Percentiles rank a stretch among this genome's conserved stretches.
phyloP scores from a whole-genome alignment of 352 stramenopile species.

The Achlya hypogyna region DNA sequence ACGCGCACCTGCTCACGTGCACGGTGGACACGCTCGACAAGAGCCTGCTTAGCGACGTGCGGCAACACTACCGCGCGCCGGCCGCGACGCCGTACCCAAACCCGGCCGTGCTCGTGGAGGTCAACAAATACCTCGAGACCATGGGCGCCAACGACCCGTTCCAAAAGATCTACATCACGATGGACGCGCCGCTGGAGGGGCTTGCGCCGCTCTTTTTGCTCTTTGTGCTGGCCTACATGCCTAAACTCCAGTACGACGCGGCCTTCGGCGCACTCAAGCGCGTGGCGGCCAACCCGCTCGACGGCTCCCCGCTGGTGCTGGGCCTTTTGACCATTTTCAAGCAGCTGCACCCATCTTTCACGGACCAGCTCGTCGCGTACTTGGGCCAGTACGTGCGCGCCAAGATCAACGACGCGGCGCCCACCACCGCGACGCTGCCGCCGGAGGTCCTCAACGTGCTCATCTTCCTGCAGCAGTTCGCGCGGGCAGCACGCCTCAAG shows the following conservation, averaged over 20 bases:
- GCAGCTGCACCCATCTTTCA: constrained; percentile 93
- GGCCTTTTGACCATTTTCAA: constrained; percentile 90
- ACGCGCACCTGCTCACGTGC: constrained; percentile 86
- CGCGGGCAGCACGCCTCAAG: constrained; percentile 75
- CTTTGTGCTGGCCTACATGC: constrained; percentile 89
- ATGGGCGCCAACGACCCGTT: constrained; percentile 88
- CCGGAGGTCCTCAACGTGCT: constrained; percentile 80
- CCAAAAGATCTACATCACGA: constrained; percentile 91
- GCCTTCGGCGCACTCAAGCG: constrained; percentile 86
- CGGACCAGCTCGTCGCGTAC: constrained; percentile 88
- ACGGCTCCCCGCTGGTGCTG: constrained; percentile 85
- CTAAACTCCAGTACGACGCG: constrained; percentile 88
- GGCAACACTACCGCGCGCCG: constrained; percentile 73
- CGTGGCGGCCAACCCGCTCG: constrained; percentile 86
- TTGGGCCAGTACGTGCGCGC: constrained; percentile 89
- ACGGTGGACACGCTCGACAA: constrained; percentile 87
- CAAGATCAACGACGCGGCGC: constrained; percentile 72
- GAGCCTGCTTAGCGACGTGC: constrained; percentile 83
- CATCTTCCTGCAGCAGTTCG: constrained; percentile 86
- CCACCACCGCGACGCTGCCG: constrained; percentile 40
- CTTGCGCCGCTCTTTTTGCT: constrained; percentile 88
- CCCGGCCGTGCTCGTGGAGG: constrained; percentile 79
- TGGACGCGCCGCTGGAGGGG: constrained; percentile 83
- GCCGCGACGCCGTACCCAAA: constrained; percentile 75
- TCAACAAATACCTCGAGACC: constrained; percentile 89